Evolutionary conservation across 169 alveolate genomes (phyloP).

Genomic region (Cryptosporidium viatorum): DNA sequence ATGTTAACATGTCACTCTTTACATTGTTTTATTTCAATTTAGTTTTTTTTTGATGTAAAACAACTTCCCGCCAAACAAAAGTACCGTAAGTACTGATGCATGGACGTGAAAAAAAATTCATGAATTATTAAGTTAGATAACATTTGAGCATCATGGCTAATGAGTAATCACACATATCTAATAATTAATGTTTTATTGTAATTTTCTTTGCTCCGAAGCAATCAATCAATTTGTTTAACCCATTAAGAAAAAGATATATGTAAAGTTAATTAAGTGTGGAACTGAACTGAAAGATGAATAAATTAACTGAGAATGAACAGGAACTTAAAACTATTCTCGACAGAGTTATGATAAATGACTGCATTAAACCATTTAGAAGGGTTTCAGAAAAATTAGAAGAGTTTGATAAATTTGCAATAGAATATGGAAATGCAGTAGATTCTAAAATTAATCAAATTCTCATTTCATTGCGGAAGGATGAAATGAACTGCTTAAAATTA

Average conservation of each 20-base stretch:
- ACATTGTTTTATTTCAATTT: background rate
- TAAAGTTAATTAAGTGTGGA: background rate
- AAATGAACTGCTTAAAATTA: constrained; percentile 13
- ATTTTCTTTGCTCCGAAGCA: background rate
- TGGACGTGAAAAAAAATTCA: constrained; percentile 19
- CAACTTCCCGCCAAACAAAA: constrained; percentile 2
- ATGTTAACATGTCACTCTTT: background rate
- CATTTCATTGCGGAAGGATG: constrained; percentile 11
- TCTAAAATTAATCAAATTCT: constrained; percentile 6
- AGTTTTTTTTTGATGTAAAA: background rate
- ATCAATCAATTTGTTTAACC: background rate
- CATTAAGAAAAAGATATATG: background rate
- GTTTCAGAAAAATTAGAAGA: constrained; percentile 5
- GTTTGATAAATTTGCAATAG: background rate
- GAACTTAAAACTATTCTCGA: background rate
- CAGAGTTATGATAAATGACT: constrained; percentile 22
- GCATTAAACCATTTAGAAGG: constrained; percentile 11
- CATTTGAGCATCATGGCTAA: background rate
- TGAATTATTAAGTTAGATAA: background rate
- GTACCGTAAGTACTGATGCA: constrained; percentile 28
- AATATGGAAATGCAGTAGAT: constrained; percentile 36
- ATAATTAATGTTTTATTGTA: background rate
- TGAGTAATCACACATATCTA: background rate
- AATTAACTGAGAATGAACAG: constrained; percentile 27
- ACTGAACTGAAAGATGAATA: background rate